Evolutionary conservation across 2,329 filamentous ascomycete species (phyloP), one percentile per base, ranked within the genome.

Genomic region (Hypoxylon sp.): DNA sequence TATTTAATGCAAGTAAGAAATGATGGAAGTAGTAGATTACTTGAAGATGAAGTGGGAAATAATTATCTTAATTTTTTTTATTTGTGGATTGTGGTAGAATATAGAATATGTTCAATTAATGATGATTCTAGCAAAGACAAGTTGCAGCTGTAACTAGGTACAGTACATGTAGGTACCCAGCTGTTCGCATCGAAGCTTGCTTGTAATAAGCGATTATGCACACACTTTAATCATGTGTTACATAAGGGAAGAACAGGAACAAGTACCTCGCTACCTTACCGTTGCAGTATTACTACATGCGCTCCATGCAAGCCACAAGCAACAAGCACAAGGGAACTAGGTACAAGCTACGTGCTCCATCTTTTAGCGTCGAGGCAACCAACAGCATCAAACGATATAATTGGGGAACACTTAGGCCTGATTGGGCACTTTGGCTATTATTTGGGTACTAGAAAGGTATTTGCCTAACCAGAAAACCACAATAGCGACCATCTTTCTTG

Each of bases 271-370:
- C 25, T 6, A 29, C 13, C 13, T 17, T 35, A 42, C n/a, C 17
- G 25, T 27, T 41, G 36, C 17, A 48, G 42, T 12, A 37, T 34
- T 47, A 55, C 27, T 46, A 43, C 30, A 26, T n/a, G n/a, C n/a
- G n/a, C n/a, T n/a, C n/a, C n/a, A n/a, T n/a, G n/a, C n/a, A n/a
- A n/a, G n/a, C n/a, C n/a, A n/a, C n/a, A n/a, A n/a, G n/a, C n/a
- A n/a, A n/a, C n/a, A n/a, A n/a, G n/a, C n/a, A n/a, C n/a, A n/a
- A n/a, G n/a, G n/a, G n/a, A n/a, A n/a, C n/a, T n/a, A 11, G 23
- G 37, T 35, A 30, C 15, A n/a, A n/a, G n/a, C n/a, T n/a, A n/a
- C n/a, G n/a, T n/a, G n/a, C 36, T 21, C 55, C 55, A 51, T 42
- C 23, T 16, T 40, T 55, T 36, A 5, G 12, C 9, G 3, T 42